These are phyloP conservation scores for Wilcoxina mikolae DNA, from an alignment of 495 filamentous ascomycete species.

Conservation along the genomic window DNA sequence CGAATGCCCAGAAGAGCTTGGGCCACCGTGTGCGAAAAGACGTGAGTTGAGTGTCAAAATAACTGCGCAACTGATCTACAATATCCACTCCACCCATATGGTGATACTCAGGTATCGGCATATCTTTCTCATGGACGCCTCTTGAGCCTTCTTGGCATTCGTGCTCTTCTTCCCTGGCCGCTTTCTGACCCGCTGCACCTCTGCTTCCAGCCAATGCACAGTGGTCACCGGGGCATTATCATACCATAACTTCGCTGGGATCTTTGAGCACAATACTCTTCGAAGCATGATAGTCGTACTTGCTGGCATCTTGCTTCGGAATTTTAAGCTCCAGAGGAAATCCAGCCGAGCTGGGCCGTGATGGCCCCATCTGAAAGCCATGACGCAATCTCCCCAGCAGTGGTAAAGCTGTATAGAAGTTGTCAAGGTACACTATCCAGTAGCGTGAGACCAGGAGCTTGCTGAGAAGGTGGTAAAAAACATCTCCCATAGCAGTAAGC, in stretches of 20 bases:
- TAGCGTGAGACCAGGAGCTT: not conserved
- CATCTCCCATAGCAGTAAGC: not conserved
- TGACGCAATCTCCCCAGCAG: not conserved
- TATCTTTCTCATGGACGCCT: not conserved
- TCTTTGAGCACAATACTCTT: not conserved
- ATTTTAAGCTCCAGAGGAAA: constrained; percentile 7
- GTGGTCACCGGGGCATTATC: constrained; percentile 13
- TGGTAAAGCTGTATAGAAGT: constrained; percentile 4
- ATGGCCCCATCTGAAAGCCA: constrained; percentile 1
- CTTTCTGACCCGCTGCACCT: not conserved
- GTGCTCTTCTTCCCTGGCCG: constrained; percentile 4
- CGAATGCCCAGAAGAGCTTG: too few relatives aligned
- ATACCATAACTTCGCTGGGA: constrained; percentile 3
- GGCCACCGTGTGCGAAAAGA: too few relatives aligned
- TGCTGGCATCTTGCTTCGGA: constrained; percentile 1
- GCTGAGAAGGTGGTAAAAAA: constrained; percentile 5
- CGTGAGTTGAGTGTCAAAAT: too few relatives aligned
- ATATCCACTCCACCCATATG: constrained; percentile 20
- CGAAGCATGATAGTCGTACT: constrained; percentile 2
- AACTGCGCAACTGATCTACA: constrained; percentile 8
- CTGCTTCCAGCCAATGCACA: constrained; percentile 1
- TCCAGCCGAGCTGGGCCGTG: not conserved
- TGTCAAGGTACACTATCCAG: constrained; percentile 11
- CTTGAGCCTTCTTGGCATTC: constrained; percentile 5
- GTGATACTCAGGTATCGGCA: constrained; percentile 12